Percentiles rank a stretch among this genome's conserved stretches.
Evolutionary conservation across 257 asterid species (phyloP).

Genomic region (Perilla frutescens): DNA sequence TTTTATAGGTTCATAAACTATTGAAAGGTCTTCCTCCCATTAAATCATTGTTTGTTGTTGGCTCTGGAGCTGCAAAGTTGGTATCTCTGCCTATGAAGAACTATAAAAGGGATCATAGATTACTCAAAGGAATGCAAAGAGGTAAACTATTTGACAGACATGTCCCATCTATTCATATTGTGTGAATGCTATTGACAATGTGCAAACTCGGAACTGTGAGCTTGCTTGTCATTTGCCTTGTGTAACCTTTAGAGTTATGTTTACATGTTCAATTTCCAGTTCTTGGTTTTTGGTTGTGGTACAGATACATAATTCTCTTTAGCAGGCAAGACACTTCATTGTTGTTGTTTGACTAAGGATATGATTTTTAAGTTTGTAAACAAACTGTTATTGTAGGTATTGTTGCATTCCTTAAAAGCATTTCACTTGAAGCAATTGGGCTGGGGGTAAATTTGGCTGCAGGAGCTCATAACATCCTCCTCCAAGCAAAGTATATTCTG

Average conservation of each 20-base stretch:
- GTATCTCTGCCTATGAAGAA: conserved; percentile 82
- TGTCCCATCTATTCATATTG: conserved; percentile 26
- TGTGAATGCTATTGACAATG: conserved; percentile 25
- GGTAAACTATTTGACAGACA: conserved; percentile 49
- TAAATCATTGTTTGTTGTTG: conserved; percentile 88
- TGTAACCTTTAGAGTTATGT: neutral
- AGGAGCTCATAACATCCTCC: conserved; percentile 92
- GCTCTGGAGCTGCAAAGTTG: conserved; percentile 98
- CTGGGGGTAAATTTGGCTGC: conserved; percentile 97
- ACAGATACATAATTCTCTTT: conserved; percentile 17
- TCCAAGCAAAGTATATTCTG: conserved; percentile 85
- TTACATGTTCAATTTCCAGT: neutral
- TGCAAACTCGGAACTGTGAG: neutral
- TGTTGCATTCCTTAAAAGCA: conserved; percentile 86
- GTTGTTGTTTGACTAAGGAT: conserved; percentile 4
- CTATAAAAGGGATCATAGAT: conserved; percentile 81
- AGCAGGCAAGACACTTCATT: conserved; percentile 3
- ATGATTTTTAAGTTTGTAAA: conserved; percentile 24
- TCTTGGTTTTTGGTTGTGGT: conserved; percentile 20
- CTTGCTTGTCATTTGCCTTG: conserved; percentile 13
- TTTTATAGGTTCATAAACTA: conserved; percentile 75
- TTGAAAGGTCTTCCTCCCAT: conserved; percentile 98
- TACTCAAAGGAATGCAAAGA: conserved; percentile 98
- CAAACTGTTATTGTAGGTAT: conserved; percentile 61
- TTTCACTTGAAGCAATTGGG: conserved; percentile 94